Evolutionary conservation across 768 basidiomycete species (phyloP).

Genomic region (Mycena olivaceomarginata): DNA sequence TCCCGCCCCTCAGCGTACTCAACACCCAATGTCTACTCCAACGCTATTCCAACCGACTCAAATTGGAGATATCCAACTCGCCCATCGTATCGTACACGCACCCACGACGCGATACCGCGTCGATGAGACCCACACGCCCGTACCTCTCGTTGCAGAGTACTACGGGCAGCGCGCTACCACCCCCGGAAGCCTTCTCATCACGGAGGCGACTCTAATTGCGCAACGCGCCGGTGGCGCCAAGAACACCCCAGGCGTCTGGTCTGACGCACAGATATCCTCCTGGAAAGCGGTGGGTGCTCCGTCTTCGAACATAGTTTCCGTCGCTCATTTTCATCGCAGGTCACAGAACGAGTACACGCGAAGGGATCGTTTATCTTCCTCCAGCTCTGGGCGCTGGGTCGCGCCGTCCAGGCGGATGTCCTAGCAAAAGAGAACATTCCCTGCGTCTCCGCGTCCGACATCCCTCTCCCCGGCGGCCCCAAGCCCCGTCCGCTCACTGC

Average conservation of each 20-base stretch:
- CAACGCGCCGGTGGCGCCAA: neutral
- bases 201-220: neutral
- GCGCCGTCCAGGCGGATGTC: neutral
- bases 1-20: neutral
- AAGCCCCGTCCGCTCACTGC: neutral
- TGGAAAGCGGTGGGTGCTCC: slow-evolving; percentile 1
- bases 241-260: neutral
- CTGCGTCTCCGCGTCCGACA: neutral
- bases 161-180: neutral
- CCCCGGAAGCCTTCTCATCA: neutral
- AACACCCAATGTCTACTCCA: neutral
- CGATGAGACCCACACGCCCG: neutral
- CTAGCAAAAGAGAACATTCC: neutral
- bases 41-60: neutral
- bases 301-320: neutral
- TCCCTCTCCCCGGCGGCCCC: neutral
- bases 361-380: neutral
- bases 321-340: neutral
- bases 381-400: neutral
- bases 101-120: neutral
- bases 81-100: neutral
- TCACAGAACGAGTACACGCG: neutral
- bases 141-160: neutral
- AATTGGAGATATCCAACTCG: neutral
- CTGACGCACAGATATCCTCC: neutral